Conservation (phyloP, 345 rosid species). For the Hibiscus tridactylites region DNA sequence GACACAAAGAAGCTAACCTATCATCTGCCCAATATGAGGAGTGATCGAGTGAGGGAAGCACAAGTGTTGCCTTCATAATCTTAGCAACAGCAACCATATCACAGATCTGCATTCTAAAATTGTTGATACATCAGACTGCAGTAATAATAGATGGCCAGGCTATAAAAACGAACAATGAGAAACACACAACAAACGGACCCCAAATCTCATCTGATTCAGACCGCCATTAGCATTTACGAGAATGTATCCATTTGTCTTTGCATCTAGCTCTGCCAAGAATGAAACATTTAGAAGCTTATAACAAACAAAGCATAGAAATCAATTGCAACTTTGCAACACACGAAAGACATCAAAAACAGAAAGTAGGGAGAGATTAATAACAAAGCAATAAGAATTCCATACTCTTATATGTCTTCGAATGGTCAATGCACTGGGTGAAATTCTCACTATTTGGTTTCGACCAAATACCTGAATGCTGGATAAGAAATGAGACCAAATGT, state of each 20-base stretch:
- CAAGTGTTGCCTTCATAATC: conserved; percentile 81
- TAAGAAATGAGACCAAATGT: conserved; percentile 11
- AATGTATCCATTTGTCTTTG: conserved; percentile 73
- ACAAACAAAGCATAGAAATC: not conserved
- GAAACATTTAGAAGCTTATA: conserved; percentile 5
- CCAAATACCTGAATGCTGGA: conserved; percentile 79
- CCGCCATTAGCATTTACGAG: conserved; percentile 94
- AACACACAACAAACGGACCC: conserved; percentile 66
- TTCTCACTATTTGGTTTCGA: conserved; percentile 73
- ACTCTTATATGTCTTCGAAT: conserved; percentile 54
- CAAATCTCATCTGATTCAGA: conserved; percentile 99
- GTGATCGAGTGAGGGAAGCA: conserved; percentile 91
- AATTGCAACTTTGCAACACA: conserved; percentile 1
- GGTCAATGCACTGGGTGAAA: conserved; percentile 66
- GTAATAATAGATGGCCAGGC: not conserved
- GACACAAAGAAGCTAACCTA: conserved; percentile 33
- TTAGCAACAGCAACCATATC: conserved; percentile 96
- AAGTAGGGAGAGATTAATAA: not conserved
- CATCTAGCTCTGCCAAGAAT: conserved; percentile 55
- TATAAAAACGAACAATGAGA: conserved; percentile 13
- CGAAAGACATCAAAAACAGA: not conserved
- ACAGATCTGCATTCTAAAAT: conserved; percentile 83
- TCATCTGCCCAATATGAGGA: conserved; percentile 92
- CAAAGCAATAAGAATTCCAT: conserved; percentile 15
- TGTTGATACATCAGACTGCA: conserved; percentile 34